These are phyloP conservation scores for Karstenula rhodostoma DNA, from an alignment of 2,329 filamentous ascomycete species.

Conservation along the genomic window DNA sequence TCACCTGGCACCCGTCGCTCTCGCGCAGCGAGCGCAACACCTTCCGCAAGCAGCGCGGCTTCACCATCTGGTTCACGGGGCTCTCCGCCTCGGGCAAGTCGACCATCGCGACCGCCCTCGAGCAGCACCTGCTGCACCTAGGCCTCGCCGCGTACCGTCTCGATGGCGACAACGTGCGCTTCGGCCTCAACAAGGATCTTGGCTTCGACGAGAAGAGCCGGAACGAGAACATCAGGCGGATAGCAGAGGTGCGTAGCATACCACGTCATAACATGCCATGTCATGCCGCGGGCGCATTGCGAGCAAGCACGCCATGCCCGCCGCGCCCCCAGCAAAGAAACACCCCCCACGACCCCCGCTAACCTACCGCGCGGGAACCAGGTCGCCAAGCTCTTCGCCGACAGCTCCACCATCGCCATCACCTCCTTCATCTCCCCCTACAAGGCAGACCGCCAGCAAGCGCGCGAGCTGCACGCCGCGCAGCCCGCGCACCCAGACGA, in stretches of 20 bases:
- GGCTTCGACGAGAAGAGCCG: slow-evolving; percentile 93
- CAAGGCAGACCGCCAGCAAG: slow-evolving; percentile 82
- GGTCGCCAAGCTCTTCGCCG: slow-evolving; percentile 96
- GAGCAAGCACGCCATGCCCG: slow-evolving; percentile 28
- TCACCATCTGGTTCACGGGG: slow-evolving; percentile 98
- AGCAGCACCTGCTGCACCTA: slow-evolving; percentile 92
- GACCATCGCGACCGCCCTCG: slow-evolving; percentile 93
- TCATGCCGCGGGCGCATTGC: slow-evolving; percentile 6
- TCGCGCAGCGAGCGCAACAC: slow-evolving; percentile 78
- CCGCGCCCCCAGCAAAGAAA: slow-evolving; percentile 10
- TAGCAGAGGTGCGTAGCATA: slow-evolving; percentile 71
- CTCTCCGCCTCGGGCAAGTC: slow-evolving; percentile 97
- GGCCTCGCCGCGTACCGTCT: slow-evolving; percentile 87
- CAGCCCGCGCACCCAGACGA: slow-evolving; percentile 60
- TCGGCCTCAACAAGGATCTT: slow-evolving; percentile 97
- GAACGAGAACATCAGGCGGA: slow-evolving; percentile 97
- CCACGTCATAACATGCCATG: background rate
- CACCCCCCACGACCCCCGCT: background rate
- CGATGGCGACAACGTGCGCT: slow-evolving; percentile 97
- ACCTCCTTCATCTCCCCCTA: slow-evolving; percentile 98
- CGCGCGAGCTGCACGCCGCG: slow-evolving; percentile 78
- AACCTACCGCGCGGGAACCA: slow-evolving; percentile 36
- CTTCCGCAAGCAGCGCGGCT: slow-evolving; percentile 82
- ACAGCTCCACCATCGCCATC: slow-evolving; percentile 84
- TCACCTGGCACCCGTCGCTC: slow-evolving; percentile 87